Conservation (phyloP, 495 filamentous ascomycete species). For the Aspergillus sclerotiicarbonarius region DNA sequence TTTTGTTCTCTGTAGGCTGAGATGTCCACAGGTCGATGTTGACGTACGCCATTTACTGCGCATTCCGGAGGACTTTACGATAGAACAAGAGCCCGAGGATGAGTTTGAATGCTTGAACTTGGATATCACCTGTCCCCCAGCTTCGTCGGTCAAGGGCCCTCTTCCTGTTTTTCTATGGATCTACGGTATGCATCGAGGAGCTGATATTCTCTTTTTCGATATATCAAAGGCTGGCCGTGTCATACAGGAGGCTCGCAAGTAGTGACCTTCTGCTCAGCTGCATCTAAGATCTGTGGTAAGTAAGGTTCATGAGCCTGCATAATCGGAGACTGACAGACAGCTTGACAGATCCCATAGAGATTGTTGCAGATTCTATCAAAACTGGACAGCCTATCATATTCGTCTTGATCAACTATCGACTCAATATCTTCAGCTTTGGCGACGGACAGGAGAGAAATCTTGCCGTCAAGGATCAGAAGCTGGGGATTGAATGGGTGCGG, state of each 20-base stretch:
- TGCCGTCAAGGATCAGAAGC: conserved; percentile 64
- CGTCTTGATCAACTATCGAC: conserved; percentile 62
- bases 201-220: background rate
- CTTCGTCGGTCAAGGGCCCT: conserved; percentile 3
- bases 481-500: conserved; percentile 61
- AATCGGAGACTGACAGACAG: background rate
- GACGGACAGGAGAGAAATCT: conserved; percentile 52
- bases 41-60: conserved; percentile 41
- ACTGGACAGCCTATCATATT: conserved; percentile 52
- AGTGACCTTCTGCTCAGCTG: conserved; percentile 42
- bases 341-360: conserved; percentile 30
- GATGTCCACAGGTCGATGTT: conserved; percentile 37
- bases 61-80: conserved; percentile 34
- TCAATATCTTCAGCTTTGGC: conserved; percentile 65
- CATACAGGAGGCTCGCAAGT: conserved; percentile 36
- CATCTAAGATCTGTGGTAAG: conserved; percentile 41
- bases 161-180: conserved; percentile 46
- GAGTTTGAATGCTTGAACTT: conserved; percentile 47
- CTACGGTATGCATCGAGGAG: conserved; percentile 28
- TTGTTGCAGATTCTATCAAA: conserved; percentile 37
- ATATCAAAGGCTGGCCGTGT: background rate
- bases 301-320: background rate
- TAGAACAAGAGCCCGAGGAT: conserved; percentile 33
- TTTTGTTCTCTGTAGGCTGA: conserved; percentile 26
- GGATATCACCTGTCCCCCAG: conserved; percentile 38